Evolutionary conservation across 345 rosid genomes (phyloP).

Genomic region (Kandelia obovata): DNA sequence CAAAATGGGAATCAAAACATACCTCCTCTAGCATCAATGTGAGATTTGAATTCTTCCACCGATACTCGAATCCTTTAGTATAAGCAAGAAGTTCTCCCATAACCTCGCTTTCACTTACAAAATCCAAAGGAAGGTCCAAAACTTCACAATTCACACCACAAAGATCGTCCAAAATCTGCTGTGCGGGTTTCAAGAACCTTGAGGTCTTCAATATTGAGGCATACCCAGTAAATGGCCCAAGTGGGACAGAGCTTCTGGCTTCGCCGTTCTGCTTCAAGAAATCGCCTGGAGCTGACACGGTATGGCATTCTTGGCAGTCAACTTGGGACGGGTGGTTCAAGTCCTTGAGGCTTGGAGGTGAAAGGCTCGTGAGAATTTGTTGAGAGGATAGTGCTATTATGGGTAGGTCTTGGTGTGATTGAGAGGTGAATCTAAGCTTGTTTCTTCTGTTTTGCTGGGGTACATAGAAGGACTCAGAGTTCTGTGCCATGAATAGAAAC

Average conservation of each 20-base stretch:
- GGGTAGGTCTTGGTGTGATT: slow-evolving; percentile 16
- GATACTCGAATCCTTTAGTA: slow-evolving; percentile 25
- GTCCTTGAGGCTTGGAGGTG: neutral
- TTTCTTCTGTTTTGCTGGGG: slow-evolving; percentile 42
- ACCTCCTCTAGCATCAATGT: slow-evolving; percentile 45
- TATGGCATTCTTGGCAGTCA: neutral
- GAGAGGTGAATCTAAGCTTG: slow-evolving; percentile 26
- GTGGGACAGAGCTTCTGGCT: slow-evolving; percentile 29
- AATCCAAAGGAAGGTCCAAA: slow-evolving; percentile 16
- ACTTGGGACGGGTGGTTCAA: neutral
- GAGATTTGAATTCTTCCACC: slow-evolving; percentile 34
- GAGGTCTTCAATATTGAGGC: slow-evolving; percentile 28
- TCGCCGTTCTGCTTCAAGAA: slow-evolving; percentile 18
- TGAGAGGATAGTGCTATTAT: slow-evolving; percentile 2
- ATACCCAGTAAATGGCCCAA: slow-evolving; percentile 41
- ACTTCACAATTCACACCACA: slow-evolving; percentile 19
- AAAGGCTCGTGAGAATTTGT: slow-evolving; percentile 2
- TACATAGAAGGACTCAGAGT: slow-evolving; percentile 25
- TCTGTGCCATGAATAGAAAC: slow-evolving; percentile 27
- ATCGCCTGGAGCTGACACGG: slow-evolving; percentile 17
- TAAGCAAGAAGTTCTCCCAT: slow-evolving; percentile 15
- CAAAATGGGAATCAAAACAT: neutral
- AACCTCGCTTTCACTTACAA: slow-evolving; percentile 15
- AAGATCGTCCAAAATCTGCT: slow-evolving; percentile 31
- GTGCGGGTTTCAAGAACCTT: slow-evolving; percentile 37